Evolutionary conservation across 2,329 filamentous ascomycete species (phyloP), one percentile per base, ranked within the genome.

Genomic region (Fusarium annulatum): DNA sequence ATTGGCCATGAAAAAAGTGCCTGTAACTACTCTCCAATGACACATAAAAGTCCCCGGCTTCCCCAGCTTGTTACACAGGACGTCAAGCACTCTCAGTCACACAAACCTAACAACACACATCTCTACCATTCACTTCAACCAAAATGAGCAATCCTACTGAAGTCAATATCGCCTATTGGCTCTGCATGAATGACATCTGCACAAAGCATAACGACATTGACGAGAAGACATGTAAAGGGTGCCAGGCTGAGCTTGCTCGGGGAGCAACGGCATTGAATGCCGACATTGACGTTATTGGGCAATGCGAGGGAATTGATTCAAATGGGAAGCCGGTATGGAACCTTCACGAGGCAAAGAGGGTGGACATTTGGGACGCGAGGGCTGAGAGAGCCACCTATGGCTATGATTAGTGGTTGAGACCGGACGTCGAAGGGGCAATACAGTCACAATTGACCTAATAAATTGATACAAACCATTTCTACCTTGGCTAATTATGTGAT

Each of bases 401-500:
- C 9, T 14, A 11, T 1, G 39, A 11, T 16, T 57, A 19, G 42
- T n/a, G 11, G 14, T 4, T 7, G 26, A 34, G 16, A 7, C 2
- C 0, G 6, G 5, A 21, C 18, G 14, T 11, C 2, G 3, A 9
- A 6, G 3, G 9, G 12, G 3, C 19, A 23, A 9, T 26, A 26
- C 28, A 9, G 4, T 36, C 6, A 10, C 9, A 21, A 19, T 34
- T 34, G 48, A 51, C 2, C 8, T 5, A 0, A 34, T 2, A 0
- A 14, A 1, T 2, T 10, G 5, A 14, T 23, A 10, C 26, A 28
- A 15, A 45, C 0, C 2, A 11, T 9, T 6, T 26, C 26, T 26
- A 26, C 6, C n/a, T 23, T 11, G 5, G 4, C 0, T 15, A 15
- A 46, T 1, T 28, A 28, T 21, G 4, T 2, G 5, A 4, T 21